These are phyloP conservation scores for Pleurotus salmoneostramineus DNA, from an alignment of 768 basidiomycete species.

Conservation along the genomic window DNA sequence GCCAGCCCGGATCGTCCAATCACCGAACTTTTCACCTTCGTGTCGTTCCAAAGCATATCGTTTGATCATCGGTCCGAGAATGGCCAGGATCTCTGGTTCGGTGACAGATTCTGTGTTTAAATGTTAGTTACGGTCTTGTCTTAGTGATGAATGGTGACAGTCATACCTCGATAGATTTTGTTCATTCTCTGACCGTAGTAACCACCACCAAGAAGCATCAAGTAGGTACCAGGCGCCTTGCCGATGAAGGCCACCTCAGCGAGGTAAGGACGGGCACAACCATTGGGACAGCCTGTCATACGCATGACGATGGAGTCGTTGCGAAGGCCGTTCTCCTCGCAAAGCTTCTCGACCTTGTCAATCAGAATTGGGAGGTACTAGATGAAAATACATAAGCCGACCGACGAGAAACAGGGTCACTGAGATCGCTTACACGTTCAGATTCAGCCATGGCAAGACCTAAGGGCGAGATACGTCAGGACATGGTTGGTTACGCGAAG, in stretches of 20 bases:
- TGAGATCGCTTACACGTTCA: slow-evolving; percentile 38
- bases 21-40: slow-evolving; percentile 91
- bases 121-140: not conserved
- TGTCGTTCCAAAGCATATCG: slow-evolving; percentile 82
- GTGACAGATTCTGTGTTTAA: slow-evolving; percentile 68
- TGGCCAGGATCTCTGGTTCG: slow-evolving; percentile 88
- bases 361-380: slow-evolving; percentile 91
- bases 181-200: slow-evolving; percentile 93
- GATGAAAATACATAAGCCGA: not conserved
- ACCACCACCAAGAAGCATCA: slow-evolving; percentile 95
- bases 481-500: not conserved
- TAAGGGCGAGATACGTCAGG: not conserved
- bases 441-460: slow-evolving; percentile 49
- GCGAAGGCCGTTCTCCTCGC: slow-evolving; percentile 88
- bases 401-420: not conserved
- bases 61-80: slow-evolving; percentile 92
- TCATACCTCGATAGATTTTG: slow-evolving; percentile 86
- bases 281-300: slow-evolving; percentile 97
- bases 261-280: slow-evolving; percentile 90
- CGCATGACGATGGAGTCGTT: slow-evolving; percentile 97
- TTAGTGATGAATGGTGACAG: not conserved
- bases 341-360: slow-evolving; percentile 92
- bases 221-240: slow-evolving; percentile 88
- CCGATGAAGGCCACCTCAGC: slow-evolving; percentile 96
- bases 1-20: slow-evolving; percentile 89